These are phyloP conservation scores for Tetracladium setigerum DNA, from an alignment of 495 filamentous ascomycete species.

Conservation along the genomic window DNA sequence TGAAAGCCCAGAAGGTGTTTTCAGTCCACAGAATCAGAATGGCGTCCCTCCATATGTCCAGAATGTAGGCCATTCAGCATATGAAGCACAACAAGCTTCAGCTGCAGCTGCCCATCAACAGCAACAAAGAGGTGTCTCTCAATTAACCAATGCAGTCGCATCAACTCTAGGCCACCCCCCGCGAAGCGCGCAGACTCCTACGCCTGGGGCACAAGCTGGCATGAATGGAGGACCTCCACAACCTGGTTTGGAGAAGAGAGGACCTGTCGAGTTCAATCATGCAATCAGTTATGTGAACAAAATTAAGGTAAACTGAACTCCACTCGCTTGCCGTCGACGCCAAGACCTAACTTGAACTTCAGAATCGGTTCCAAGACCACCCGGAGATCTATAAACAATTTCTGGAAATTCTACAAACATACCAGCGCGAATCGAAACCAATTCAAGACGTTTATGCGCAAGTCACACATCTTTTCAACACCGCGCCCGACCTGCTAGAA, in stretches of 20 bases:
- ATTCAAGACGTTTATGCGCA: conserved; percentile 98
- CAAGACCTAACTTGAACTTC: conserved; percentile 2
- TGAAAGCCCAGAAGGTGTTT: conserved; percentile 45
- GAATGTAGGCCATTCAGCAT: conserved; percentile 30
- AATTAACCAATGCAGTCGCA: conserved; percentile 68
- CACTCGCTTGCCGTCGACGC: background rate
- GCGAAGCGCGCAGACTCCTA: conserved; percentile 37
- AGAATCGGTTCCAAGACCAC: conserved; percentile 92
- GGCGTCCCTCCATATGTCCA: conserved; percentile 36
- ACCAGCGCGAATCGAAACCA: conserved; percentile 95
- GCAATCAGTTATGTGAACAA: conserved; percentile 99
- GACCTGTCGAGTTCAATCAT: conserved; percentile 98
- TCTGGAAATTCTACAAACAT: conserved; percentile 96
- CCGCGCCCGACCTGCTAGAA: conserved; percentile 92
- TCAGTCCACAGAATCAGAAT: conserved; percentile 41
- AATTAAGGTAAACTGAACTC: conserved; percentile 68
- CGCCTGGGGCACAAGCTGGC: conserved; percentile 31
- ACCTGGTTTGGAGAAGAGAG: conserved; percentile 69
- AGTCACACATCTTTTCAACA: conserved; percentile 88
- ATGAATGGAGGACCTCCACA: conserved; percentile 42
- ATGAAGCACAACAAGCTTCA: conserved; percentile 38
- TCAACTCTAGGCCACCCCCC: conserved; percentile 33
- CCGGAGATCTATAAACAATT: conserved; percentile 99
- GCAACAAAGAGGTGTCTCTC: conserved; percentile 74
- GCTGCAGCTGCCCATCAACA: conserved; percentile 59